Conservation (phyloP, 73 alveolate genomes). For the Paramecium biaurelia region DNA sequence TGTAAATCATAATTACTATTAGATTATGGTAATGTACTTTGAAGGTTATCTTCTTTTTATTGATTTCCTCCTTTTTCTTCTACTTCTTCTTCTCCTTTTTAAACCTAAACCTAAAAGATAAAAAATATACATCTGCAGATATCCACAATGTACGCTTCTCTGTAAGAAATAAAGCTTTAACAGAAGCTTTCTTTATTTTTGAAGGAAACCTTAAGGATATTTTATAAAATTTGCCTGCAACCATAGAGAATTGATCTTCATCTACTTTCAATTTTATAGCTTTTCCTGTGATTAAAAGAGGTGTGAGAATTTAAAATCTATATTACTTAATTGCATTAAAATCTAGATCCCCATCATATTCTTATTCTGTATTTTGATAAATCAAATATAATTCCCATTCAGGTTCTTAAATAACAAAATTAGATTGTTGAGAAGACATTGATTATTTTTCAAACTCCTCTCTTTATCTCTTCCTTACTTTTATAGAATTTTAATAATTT, state of each 20-base stretch:
- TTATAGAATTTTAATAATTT: neutral
- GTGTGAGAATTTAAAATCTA: slow-evolving; percentile 29
- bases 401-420: slow-evolving; percentile 5
- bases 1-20: neutral
- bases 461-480: neutral
- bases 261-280: slow-evolving; percentile 47
- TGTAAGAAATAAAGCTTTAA: slow-evolving; percentile 45
- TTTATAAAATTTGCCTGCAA: slow-evolving; percentile 55
- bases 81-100: neutral
- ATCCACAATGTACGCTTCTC: neutral
- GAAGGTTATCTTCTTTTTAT: neutral
- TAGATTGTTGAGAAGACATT: neutral
- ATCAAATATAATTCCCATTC: slow-evolving; percentile 50
- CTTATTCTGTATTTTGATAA: slow-evolving; percentile 49
- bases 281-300: slow-evolving; percentile 61
- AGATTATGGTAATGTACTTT: neutral
- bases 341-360: slow-evolving; percentile 46
- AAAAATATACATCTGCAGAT: neutral
- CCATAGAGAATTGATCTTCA: slow-evolving; percentile 23
- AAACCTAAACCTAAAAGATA: neutral
- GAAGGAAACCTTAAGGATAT: slow-evolving; percentile 51
- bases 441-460: neutral
- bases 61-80: neutral
- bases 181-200: neutral
- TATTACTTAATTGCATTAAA: neutral